Evolutionary conservation across 2,329 filamentous ascomycete species (phyloP).

Genomic region (Pyricularia sp.): DNA sequence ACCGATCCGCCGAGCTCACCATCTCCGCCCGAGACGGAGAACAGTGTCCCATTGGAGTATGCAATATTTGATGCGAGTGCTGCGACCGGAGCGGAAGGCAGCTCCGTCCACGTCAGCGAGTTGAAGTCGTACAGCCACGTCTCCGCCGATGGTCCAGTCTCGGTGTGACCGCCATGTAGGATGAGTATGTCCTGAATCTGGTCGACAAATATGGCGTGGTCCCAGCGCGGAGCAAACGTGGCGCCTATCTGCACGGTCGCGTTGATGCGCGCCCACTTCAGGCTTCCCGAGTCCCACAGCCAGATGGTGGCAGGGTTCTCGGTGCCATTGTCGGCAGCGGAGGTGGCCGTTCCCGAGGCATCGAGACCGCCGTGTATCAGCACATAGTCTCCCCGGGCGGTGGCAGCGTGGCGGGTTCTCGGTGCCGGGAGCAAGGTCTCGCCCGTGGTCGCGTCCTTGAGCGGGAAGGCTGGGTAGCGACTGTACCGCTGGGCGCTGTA

Average conservation of each 20-base stretch:
- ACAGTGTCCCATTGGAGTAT: slow-evolving; percentile 33
- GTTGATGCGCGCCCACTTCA: slow-evolving; percentile 23
- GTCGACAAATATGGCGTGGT: slow-evolving; percentile 26
- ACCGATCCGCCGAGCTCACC: slow-evolving; percentile 21
- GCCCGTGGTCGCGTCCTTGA: slow-evolving; percentile 16
- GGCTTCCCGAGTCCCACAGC: slow-evolving; percentile 25
- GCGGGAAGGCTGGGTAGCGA: slow-evolving; percentile 21
- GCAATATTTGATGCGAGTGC: slow-evolving; percentile 26
- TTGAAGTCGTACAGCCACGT: slow-evolving; percentile 41
- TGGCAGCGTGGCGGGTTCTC: slow-evolving; percentile 25
- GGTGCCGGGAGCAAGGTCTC: slow-evolving; percentile 20
- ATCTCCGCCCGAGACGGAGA: slow-evolving; percentile 13
- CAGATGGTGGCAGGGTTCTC: slow-evolving; percentile 23
- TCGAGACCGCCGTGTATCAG: slow-evolving; percentile 26
- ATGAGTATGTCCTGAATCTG: slow-evolving; percentile 34
- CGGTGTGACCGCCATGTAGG: slow-evolving; percentile 32
- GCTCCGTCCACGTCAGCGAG: slow-evolving; percentile 36
- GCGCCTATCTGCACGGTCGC: slow-evolving; percentile 21
- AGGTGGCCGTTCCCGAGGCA: slow-evolving; percentile 12
- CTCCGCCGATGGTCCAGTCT: slow-evolving; percentile 23
- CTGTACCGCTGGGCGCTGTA: slow-evolving; percentile 24
- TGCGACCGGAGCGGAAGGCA: slow-evolving; percentile 30
- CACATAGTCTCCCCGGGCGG: slow-evolving; percentile 20
- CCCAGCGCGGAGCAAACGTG: slow-evolving; percentile 19
- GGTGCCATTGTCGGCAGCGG: slow-evolving; percentile 13